Conservation (phyloP, 129 eudicot genomes). For the Flaveria bidentis region DNA sequence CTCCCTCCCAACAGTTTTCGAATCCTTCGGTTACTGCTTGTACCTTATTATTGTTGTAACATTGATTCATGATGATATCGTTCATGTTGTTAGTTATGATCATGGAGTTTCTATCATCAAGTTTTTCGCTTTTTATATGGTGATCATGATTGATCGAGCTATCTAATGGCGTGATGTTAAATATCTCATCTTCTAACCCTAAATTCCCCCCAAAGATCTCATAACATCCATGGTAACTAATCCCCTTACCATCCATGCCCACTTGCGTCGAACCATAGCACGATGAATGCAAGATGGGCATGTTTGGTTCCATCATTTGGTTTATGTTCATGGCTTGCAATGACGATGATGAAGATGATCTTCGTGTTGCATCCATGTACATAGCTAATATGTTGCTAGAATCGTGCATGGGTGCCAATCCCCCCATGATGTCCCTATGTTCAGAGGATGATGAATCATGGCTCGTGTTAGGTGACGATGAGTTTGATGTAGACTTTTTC, state of each 20-base stretch:
- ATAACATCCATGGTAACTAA: constrained; percentile 38
- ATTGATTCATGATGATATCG: constrained; percentile 34
- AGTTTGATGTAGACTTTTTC: constrained; percentile 54
- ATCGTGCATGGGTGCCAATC: constrained; percentile 37
- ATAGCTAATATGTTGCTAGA: constrained; percentile 48
- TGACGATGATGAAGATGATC: constrained; percentile 49
- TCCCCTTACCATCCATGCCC: constrained; percentile 43
- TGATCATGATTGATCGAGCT: constrained; percentile 41
- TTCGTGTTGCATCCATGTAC: constrained; percentile 49
- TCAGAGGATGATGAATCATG: constrained; percentile 55
- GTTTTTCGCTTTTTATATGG: constrained; percentile 25
- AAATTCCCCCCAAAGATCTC: constrained; percentile 58
- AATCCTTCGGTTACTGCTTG: constrained; percentile 40
- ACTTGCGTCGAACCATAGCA: constrained; percentile 44
- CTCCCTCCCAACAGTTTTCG: constrained; percentile 63
- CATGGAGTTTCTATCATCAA: constrained; percentile 34
- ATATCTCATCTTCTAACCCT: constrained; percentile 51
- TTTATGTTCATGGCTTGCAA: constrained; percentile 51
- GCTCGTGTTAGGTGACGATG: constrained; percentile 63
- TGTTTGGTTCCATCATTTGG: constrained; percentile 43
- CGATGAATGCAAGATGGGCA: constrained; percentile 30
- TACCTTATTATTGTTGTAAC: constrained; percentile 41
- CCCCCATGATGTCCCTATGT: constrained; percentile 35
- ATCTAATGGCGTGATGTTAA: constrained; percentile 57
- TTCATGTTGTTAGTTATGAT: constrained; percentile 37